Evolutionary conservation across 2,329 filamentous ascomycete genomes (phyloP), one percentile per base, ranked within the genome.

Genomic region (Ceratocystis harringtonii): DNA sequence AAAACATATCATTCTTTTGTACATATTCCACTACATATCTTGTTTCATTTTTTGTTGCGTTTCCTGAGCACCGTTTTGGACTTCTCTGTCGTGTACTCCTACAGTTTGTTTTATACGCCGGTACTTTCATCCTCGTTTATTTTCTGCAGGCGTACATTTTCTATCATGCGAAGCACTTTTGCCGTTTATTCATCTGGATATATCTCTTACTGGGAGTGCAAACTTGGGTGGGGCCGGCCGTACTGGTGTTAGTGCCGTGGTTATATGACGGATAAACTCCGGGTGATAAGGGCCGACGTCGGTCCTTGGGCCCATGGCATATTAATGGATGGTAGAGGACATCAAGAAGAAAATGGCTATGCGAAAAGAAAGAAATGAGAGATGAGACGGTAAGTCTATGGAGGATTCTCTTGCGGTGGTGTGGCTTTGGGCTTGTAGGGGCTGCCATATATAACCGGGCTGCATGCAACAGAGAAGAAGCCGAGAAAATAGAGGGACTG

Each of bases 11-110:
- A 15, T 61, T 61, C 58, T 61, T 25, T 61, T 45, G 19, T 45
- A 43, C 41, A 43, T 61, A 43, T 61, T 61, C 10, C 55, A 58
- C 28, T 32, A 55, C 25, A 43, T 61, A 32, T 67, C 43, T 55
- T 64, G 61, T 15, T 52, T 67, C 8, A 44, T 36, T 58, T 57
- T 66, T 61, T 43, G 32, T 7, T 43, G 58, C 44, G n/a, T n/a
- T 19, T 63, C 43, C 17, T 25, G 32, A 36, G 12, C 36, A 41
- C 36, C 10, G 36, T 41, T 41, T 44, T 44, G 41, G 8, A 58
- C 17, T 48, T 43, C 12, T 36, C 22, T 60, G n/a, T 32, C 36
- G 17, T 61, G 19, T 44, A 41, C 62, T 28, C 48, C 45, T 48
- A 43, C 41, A 32, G 7, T 57, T 15, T 48, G 41, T 45, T 44